Conservation (phyloP, 345 rosid species). For the Eucalyptus tenuipes region DNA sequence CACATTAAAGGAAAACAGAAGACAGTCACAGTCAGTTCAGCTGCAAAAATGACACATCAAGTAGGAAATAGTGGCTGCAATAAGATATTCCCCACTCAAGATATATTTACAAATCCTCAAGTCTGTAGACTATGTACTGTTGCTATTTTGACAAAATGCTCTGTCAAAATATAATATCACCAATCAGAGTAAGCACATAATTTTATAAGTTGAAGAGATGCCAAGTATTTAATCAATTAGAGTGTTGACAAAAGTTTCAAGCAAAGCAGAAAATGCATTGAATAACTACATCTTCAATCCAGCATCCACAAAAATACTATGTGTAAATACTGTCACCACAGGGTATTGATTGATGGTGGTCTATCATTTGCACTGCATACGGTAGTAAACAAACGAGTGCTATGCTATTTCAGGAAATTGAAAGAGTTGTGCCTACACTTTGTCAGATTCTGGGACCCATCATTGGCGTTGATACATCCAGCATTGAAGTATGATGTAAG, state of each 20-base stretch:
- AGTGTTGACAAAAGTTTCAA: neutral
- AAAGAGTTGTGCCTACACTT: constrained; percentile 37
- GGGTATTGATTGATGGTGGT: neutral
- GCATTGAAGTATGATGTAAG: constrained; percentile 45
- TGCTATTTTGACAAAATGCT: neutral
- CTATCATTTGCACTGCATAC: neutral
- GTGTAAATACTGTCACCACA: neutral
- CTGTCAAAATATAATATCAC: neutral
- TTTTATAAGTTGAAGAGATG: neutral
- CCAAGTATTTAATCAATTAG: neutral
- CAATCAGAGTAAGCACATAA: neutral
- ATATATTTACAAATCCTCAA: neutral
- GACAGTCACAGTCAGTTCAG: neutral
- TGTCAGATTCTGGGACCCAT: constrained; percentile 27
- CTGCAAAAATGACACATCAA: neutral
- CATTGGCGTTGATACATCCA: constrained; percentile 36
- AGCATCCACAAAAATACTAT: neutral
- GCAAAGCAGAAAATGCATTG: neutral
- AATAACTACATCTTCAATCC: neutral
- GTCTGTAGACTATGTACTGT: neutral
- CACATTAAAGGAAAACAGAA: neutral
- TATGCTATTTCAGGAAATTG: neutral
- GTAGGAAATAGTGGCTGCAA: neutral
- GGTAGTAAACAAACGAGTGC: neutral
- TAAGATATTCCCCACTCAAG: neutral